Conservation (phyloP, 2,329 filamentous ascomycete genomes). For the Verticillium klebahnii region DNA sequence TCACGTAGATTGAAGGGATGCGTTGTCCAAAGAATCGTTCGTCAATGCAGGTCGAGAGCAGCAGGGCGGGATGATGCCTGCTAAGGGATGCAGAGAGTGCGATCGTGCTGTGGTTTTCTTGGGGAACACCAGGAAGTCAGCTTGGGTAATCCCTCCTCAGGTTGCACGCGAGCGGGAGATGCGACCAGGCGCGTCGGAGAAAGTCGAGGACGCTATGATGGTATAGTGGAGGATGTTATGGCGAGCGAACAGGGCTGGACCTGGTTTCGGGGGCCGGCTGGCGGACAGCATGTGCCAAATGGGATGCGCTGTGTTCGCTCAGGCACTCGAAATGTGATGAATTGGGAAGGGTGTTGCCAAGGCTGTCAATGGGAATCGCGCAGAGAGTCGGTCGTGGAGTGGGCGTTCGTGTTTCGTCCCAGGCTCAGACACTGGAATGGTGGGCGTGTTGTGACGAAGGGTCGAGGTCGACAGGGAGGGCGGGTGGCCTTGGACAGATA, state of each 20-base stretch:
- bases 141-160: not conserved
- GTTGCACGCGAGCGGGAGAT: not conserved
- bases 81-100: not conserved
- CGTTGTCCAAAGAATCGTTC: not conserved
- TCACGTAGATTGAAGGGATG: not conserved
- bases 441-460: not conserved
- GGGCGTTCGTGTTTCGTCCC: not conserved
- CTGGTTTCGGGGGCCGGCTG: not conserved
- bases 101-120: not conserved
- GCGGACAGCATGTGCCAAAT: not conserved
- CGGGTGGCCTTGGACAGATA: not conserved
- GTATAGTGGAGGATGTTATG: not conserved
- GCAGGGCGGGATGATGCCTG: conserved; percentile 1
- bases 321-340: not conserved
- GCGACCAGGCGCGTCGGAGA: not conserved
- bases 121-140: not conserved
- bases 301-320: not conserved
- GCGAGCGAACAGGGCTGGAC: conserved; percentile 1
- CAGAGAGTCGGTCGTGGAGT: not conserved
- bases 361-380: not conserved
- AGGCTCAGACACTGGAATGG: not conserved
- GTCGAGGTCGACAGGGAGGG: not conserved
- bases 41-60: not conserved
- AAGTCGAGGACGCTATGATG: conserved; percentile 1
- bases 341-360: not conserved